Evolutionary conservation across 2,329 filamentous ascomycete species (phyloP).

Genomic region (Talaromyces sp.): DNA sequence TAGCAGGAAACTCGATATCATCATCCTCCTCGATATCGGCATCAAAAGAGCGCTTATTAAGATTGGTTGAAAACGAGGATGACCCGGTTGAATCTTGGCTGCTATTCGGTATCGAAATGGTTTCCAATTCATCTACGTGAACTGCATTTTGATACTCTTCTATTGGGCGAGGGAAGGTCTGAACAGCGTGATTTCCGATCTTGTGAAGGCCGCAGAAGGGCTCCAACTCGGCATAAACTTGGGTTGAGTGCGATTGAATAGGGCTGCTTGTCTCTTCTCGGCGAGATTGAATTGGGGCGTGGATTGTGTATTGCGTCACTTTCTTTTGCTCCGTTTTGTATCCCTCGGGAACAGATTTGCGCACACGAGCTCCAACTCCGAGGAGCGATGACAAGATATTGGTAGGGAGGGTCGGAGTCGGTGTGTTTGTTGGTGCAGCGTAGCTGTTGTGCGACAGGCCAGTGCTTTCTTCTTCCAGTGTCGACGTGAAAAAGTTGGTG

Average conservation of each 20-base stretch:
- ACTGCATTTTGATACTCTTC: slow-evolving; percentile 19
- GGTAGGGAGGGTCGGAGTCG: slow-evolving; percentile 54
- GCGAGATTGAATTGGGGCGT: not conserved
- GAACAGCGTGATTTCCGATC: slow-evolving; percentile 62
- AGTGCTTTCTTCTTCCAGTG: slow-evolving; percentile 15
- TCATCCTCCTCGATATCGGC: slow-evolving; percentile 35
- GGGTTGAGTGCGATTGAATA: not conserved
- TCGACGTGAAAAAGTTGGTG: slow-evolving; percentile 33
- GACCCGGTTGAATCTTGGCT: slow-evolving; percentile 34
- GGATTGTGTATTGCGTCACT: slow-evolving; percentile 17
- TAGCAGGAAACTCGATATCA: slow-evolving; percentile 7
- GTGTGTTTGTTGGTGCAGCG: slow-evolving; percentile 34
- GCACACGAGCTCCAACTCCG: slow-evolving; percentile 87
- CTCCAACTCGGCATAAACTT: slow-evolving; percentile 56
- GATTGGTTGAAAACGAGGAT: slow-evolving; percentile 13
- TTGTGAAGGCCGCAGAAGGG: slow-evolving; percentile 80
- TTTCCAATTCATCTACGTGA: slow-evolving; percentile 32
- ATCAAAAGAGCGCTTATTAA: slow-evolving; percentile 41
- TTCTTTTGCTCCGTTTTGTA: slow-evolving; percentile 66
- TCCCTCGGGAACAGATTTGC: slow-evolving; percentile 88
- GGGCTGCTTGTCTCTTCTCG: not conserved
- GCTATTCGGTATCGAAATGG: slow-evolving; percentile 36
- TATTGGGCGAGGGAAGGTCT: slow-evolving; percentile 43
- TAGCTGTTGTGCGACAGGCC: slow-evolving; percentile 37
- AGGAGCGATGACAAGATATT: slow-evolving; percentile 77